Evolutionary conservation across 306 rosid genomes (phyloP).

Genomic region (Purshia tridentata): DNA sequence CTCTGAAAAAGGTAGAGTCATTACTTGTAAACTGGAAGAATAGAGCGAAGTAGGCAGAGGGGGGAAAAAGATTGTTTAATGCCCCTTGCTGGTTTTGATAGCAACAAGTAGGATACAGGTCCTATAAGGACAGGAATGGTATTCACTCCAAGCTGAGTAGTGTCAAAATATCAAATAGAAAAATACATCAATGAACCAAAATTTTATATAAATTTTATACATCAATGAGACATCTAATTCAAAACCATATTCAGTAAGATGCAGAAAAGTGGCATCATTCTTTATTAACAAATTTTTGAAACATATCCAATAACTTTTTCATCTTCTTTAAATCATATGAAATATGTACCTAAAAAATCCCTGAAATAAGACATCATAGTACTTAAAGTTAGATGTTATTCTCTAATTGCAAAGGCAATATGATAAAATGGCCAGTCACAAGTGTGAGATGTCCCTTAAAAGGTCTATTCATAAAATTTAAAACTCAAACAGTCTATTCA

Average conservation of each 20-base stretch:
- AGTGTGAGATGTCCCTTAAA: background rate
- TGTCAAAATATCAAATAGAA: background rate
- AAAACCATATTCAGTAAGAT: background rate
- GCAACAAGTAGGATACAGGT: conserved; percentile 79
- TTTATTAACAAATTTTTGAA: background rate
- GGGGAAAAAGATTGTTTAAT: conserved; percentile 61
- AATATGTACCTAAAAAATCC: too few relatives aligned
- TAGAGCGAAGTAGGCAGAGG: conserved; percentile 55
- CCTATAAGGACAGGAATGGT: conserved; percentile 81
- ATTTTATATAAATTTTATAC: background rate
- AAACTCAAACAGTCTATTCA: background rate
- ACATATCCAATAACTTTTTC: background rate
- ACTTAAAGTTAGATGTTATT: background rate
- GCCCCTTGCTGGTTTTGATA: conserved; percentile 80
- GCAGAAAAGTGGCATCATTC: background rate
- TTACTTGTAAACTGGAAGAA: conserved; percentile 78
- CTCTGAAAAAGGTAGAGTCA: conserved; percentile 3
- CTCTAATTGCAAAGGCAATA: background rate
- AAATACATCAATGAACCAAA: background rate
- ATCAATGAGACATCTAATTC: background rate
- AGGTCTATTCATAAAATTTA: too few relatives aligned
- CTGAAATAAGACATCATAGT: background rate
- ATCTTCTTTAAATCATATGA: background rate
- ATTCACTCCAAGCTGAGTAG: conserved; percentile 66
- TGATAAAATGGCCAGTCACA: background rate